phyloP scores from a whole-genome alignment of 2,329 filamentous ascomycete genomes.

The Chaetomiaceae sp. region DNA sequence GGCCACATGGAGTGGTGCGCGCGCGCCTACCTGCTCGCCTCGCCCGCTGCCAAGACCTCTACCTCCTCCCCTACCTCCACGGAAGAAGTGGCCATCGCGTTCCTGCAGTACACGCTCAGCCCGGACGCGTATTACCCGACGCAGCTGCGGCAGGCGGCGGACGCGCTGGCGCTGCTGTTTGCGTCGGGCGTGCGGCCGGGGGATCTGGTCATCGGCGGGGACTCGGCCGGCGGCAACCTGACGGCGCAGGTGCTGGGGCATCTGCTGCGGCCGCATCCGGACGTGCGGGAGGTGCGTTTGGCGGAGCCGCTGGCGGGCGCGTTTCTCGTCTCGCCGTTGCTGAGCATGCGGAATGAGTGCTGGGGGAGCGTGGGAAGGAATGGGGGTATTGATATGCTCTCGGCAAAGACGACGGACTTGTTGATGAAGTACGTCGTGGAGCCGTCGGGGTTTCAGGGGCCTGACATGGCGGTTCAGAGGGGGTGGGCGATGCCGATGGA shows the following conservation, averaged over 20 bases:
- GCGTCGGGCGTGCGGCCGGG: constrained; percentile 27
- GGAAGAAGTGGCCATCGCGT: constrained; percentile 29
- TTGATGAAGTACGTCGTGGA: constrained; percentile 14
- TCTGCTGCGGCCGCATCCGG: constrained; percentile 30
- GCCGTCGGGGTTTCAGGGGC: constrained; percentile 12
- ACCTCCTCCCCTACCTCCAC: no score
- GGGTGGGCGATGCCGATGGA: constrained; percentile 31
- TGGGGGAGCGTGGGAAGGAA: constrained; percentile 28
- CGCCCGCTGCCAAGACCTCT: no score
- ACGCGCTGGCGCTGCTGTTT: constrained; percentile 31
- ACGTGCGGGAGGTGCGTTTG: constrained; percentile 23
- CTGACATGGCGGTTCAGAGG: constrained; percentile 14
- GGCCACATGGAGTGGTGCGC: constrained; percentile 30
- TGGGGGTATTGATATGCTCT: constrained; percentile 33
- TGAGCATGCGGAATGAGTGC: constrained; percentile 22
- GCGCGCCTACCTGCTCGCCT: constrained; percentile 23
- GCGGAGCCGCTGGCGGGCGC: constrained; percentile 29
- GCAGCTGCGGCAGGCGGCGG: constrained; percentile 32
- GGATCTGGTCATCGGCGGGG: constrained; percentile 34
- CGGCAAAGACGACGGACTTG: constrained; percentile 11
- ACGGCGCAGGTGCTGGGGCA: constrained; percentile 32
- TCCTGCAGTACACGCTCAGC: constrained; percentile 34
- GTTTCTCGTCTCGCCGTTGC: constrained; percentile 33
- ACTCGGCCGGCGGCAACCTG: constrained; percentile 36
- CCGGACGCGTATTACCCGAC: constrained; percentile 30